phyloP scores from a whole-genome alignment of 768 basidiomycete genomes.

The Calocybe cyanea region DNA sequence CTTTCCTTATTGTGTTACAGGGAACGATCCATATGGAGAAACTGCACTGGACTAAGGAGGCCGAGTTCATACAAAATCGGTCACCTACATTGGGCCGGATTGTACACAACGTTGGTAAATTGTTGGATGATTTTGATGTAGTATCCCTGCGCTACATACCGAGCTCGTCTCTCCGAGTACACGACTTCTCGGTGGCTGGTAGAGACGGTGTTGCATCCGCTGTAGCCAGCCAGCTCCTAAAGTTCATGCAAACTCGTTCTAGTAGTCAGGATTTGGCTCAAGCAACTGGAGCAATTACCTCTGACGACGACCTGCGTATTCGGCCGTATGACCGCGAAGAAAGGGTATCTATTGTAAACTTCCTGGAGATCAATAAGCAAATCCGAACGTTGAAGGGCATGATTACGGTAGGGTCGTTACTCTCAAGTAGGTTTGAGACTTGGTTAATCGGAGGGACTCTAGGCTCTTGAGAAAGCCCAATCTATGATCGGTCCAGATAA shows the following conservation, averaged over 20 bases:
- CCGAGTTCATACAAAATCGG: conserved; percentile 8
- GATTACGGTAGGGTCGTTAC: conserved; percentile 5
- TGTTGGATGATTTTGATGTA: conserved; percentile 7
- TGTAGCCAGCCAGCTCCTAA: conserved; percentile 10
- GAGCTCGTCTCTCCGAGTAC: conserved; percentile 37
- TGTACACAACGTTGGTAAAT: conserved; percentile 1
- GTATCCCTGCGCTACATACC: conserved; percentile 4
- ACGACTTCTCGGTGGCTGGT: conserved; percentile 8
- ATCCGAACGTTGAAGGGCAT: conserved; percentile 15
- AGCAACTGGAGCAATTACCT: conserved; percentile 17
- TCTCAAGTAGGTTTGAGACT: not conserved
- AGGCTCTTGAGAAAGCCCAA: conserved; percentile 7
- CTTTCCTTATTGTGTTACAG: conserved; percentile 8
- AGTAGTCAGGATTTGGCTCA: conserved; percentile 18
- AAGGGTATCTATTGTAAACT: conserved; percentile 26
- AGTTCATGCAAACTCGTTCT: conserved; percentile 8
- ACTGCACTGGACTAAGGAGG: conserved; percentile 1
- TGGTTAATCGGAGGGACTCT: not conserved
- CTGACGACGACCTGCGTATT: conserved; percentile 37
- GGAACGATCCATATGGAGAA: conserved; percentile 20
- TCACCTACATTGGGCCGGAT: conserved; percentile 8
- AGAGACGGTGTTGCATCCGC: not conserved
- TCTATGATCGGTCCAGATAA: not conserved
- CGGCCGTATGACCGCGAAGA: conserved; percentile 39
- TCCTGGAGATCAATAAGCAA: conserved; percentile 33